Percentiles rank a stretch among this genome's conserved stretches.
phyloP scores from a whole-genome alignment of 441 rosid species.

The Dalechampia spathulata region DNA sequence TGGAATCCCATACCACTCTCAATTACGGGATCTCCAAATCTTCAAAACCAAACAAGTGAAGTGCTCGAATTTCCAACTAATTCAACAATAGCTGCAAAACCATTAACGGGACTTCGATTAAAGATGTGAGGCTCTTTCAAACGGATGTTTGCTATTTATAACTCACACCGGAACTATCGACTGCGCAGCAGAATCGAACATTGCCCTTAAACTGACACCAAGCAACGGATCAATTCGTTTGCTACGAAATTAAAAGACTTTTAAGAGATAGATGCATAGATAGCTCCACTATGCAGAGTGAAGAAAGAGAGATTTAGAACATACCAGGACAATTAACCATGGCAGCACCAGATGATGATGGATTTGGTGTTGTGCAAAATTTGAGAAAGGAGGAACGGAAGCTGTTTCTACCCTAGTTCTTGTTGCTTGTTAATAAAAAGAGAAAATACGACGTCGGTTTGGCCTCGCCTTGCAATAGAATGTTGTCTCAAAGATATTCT shows the following conservation, averaged over 20 bases:
- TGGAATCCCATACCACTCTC: neutral
- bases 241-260: neutral
- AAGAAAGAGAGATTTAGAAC: neutral
- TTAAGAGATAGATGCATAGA: neutral
- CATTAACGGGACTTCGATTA: too few species aligned
- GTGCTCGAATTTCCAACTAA: too few species aligned
- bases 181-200: neutral
- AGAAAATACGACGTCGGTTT: neutral
- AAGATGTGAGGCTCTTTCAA: too few species aligned
- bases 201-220: neutral
- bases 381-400: neutral
- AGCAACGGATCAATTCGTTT: slow-evolving; percentile 4
- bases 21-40: neutral
- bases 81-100: too few species aligned
- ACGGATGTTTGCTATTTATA: neutral
- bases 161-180: neutral
- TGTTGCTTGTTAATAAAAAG: neutral
- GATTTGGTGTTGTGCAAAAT: slow-evolving; percentile 1
- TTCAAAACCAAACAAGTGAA: too few species aligned
- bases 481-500: too few species aligned
- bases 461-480: neutral
- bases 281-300: neutral
- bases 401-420: neutral
- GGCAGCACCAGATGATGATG: neutral
- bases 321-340: neutral